Evolutionary conservation across 2,329 filamentous ascomycete genomes (phyloP).

Genomic region (Keithomyces neogunnii): DNA sequence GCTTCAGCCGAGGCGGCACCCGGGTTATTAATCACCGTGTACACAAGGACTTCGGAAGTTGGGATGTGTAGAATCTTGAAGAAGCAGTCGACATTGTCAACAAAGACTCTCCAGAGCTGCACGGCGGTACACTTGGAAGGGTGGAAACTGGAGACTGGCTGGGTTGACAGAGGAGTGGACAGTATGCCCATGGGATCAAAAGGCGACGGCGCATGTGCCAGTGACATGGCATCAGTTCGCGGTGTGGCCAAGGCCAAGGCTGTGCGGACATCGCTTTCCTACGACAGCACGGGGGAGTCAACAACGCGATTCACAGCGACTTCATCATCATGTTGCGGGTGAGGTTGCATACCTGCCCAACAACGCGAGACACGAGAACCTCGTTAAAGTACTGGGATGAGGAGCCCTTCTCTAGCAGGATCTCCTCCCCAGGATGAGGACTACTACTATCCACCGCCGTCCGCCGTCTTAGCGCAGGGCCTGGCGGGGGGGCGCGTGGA

Average conservation of each 20-base stretch:
- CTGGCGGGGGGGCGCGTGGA: not conserved
- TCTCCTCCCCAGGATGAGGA: conserved; percentile 10
- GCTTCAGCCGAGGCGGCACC: conserved; percentile 15
- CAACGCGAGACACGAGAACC: conserved; percentile 23
- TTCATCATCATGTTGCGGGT: no score
- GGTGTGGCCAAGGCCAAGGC: conserved; percentile 7
- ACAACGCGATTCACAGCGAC: no score
- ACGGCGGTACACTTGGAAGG: conserved; percentile 18
- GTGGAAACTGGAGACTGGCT: conserved; percentile 13
- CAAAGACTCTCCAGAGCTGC: conserved; percentile 22
- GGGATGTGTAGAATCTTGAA: conserved; percentile 21
- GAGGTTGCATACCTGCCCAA: conserved; percentile 20
- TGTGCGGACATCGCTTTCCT: conserved; percentile 3
- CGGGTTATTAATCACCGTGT: conserved; percentile 22
- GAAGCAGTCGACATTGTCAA: conserved; percentile 19
- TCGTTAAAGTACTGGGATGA: conserved; percentile 29
- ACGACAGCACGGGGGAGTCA: no score
- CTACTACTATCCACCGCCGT: not conserved
- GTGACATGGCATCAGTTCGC: conserved; percentile 2
- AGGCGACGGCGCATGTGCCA: conserved; percentile 11
- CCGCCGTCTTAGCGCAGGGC: not conserved
- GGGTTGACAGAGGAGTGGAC: conserved; percentile 14
- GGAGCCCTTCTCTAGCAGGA: conserved; percentile 23
- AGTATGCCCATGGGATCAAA: conserved; percentile 26
- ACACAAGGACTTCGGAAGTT: conserved; percentile 22